Base-by-base conservation (phyloP, 164 flowering plant species). In the Nymphaea colorata region DNA sequence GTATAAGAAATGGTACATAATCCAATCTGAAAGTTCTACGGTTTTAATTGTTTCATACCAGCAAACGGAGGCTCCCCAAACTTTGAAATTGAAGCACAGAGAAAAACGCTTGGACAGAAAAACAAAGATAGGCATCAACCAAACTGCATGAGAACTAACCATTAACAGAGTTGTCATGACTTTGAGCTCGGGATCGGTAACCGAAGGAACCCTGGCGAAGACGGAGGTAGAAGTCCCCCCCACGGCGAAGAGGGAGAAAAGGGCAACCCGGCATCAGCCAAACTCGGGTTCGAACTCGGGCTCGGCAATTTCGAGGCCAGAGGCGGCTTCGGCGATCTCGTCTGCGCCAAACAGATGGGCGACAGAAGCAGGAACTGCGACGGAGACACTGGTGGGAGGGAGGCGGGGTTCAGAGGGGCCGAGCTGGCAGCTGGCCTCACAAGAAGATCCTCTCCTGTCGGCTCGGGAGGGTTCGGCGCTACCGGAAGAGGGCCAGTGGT, bases 291-390 rank as follows among this genome's bases (percentile, higher is more conserved):
- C 17, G 94, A 82, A 8, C 81, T 72, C 64, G 78, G 72, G 36
- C 36, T 25, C 59, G 76, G 42, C 18, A 79, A 70, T 25, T 25
- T 25, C 36, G 36, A 6, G 94, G 89, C 36, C 91, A 83, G 15
- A 80, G 70, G 45, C 16, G 78, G 79, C 64, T 75, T 82, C 12
- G 86, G 84, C 7, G 93, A 85, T 67, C 72, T 69, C 43, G 17
- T 17, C 41, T 17, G 64, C 64, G n/a, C 7, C 10, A 8, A 61
- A 10, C 25, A 61, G 17, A 90, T 90, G 36, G 96, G 86, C 15
- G 82, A 81, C 66, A 85, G 41, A 71, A 84, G 77, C 36, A 90
- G 90, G 45, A 86, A 86, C 0, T 81, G 79, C 47, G 84, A 76
- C 53, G 88, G 91, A 7, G 93, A 77, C 41, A 76, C 44, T 5